A percentile compares a stretch with the other conserved stretches of the same genome.
These are phyloP conservation scores for Panicum miliaceum DNA, from an alignment of 176 grass and related monocot species.

Conservation along the genomic window DNA sequence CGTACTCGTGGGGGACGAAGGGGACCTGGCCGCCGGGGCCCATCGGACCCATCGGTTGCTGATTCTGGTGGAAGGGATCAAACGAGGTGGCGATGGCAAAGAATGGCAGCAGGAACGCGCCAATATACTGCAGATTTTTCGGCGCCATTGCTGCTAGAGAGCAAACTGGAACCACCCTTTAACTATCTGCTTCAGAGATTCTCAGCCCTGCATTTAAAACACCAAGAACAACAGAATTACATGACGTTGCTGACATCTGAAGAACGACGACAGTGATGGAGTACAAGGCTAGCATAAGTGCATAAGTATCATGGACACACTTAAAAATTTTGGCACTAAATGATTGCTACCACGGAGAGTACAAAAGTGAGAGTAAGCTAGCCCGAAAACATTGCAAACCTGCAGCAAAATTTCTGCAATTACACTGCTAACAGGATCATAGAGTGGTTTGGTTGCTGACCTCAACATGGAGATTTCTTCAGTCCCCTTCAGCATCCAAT, in stretches of 20 bases:
- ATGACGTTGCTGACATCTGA: background rate
- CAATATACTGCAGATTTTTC: background rate
- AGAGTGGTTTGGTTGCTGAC: slow-evolving; percentile 19
- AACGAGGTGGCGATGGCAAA: slow-evolving; percentile 25
- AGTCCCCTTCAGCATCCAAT: background rate
- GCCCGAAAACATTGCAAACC: background rate
- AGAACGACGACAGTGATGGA: background rate
- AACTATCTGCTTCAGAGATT: background rate
- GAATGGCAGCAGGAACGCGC: slow-evolving; percentile 35
- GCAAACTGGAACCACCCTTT: background rate
- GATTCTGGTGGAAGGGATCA: background rate
- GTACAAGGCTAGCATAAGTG: background rate
- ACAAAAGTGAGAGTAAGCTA: background rate
- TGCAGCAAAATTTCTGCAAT: background rate
- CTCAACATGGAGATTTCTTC: slow-evolving; percentile 42
- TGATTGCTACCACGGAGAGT: background rate
- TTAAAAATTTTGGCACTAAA: background rate
- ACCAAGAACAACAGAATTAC: background rate
- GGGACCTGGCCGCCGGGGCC: slow-evolving; percentile 26
- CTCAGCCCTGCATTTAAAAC: background rate
- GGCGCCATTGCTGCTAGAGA: slow-evolving; percentile 29
- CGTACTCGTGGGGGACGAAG: slow-evolving; percentile 64
- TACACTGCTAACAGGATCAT: background rate
- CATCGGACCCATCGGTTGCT: slow-evolving; percentile 12
- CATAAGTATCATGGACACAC: background rate